Conservation (phyloP, 352 stramenopile species). For the Globisporangium cystogenes region DNA sequence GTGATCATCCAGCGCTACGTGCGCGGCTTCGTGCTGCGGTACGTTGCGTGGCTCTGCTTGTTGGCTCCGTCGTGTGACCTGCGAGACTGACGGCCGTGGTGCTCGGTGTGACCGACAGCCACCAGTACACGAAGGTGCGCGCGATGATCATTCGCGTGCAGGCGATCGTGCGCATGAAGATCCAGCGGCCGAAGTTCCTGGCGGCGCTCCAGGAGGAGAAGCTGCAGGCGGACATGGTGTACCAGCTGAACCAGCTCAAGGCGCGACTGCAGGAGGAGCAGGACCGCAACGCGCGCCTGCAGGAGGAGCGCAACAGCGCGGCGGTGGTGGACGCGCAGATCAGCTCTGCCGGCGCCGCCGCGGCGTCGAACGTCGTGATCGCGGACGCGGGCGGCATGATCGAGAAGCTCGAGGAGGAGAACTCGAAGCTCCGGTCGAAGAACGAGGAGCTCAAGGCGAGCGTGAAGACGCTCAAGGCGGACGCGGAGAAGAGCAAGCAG, state of each 20-base stretch:
- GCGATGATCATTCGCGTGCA: constrained; percentile 75
- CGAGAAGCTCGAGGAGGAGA: constrained; percentile 74
- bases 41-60: constrained; percentile 1
- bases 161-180: constrained; percentile 75
- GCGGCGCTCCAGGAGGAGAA: constrained; percentile 75
- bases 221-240: constrained; percentile 82
- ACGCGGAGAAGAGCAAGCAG: constrained; percentile 69
- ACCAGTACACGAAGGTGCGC: constrained; percentile 60
- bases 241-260: constrained; percentile 79
- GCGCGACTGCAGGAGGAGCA: constrained; percentile 76
- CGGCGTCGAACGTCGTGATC: constrained; percentile 62
- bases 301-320: constrained; percentile 46
- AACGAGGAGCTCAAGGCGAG: constrained; percentile 68
- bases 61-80: neutral
- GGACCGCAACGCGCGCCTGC: constrained; percentile 60
- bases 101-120: constrained; percentile 6
- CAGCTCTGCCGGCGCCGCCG: constrained; percentile 12
- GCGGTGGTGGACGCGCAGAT: constrained; percentile 21
- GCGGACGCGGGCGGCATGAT: constrained; percentile 83
- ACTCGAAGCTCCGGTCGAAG: constrained; percentile 74
- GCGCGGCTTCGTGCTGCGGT: constrained; percentile 63
- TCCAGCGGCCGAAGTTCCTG: constrained; percentile 73
- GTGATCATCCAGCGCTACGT: constrained; percentile 83
- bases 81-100: no score
- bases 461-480: constrained; percentile 55